Percentiles rank a stretch among this genome's conserved stretches.
phyloP scores from a whole-genome alignment of 2,329 filamentous ascomycete species.

The Tolypocladium endophyticum region DNA sequence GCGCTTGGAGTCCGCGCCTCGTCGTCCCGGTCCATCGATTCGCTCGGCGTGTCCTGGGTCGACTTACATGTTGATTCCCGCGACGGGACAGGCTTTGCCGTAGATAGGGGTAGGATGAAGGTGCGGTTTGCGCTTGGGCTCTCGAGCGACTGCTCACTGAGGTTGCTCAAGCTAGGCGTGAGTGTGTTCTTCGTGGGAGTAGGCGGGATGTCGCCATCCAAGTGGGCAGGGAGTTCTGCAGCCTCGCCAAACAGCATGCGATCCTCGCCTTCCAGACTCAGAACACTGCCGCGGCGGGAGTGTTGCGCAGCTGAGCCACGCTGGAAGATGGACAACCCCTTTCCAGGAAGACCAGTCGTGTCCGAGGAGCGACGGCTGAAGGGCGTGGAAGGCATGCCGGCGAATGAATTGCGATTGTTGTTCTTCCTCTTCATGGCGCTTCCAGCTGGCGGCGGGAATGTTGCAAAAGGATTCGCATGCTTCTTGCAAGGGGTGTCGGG shows the following conservation, averaged over 20 bases:
- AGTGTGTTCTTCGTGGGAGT: conserved; percentile 75
- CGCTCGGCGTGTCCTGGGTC: conserved; percentile 9
- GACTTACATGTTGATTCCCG: conserved; percentile 36
- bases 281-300: conserved; percentile 55
- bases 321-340: conserved; percentile 57
- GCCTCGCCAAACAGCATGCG: conserved; percentile 32
- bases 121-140: conserved; percentile 37
- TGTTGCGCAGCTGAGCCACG: conserved; percentile 36
- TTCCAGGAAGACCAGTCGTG: conserved; percentile 44
- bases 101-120: conserved; percentile 30
- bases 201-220: conserved; percentile 63
- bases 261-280: conserved; percentile 74
- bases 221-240: conserved; percentile 12
- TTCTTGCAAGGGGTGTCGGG: conserved; percentile 97
- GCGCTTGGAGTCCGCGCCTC: conserved; percentile 5
- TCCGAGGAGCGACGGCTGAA: conserved; percentile 50
- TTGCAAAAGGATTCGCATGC: conserved; percentile 57
- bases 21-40: conserved; percentile 5
- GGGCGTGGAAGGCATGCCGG: conserved; percentile 64
- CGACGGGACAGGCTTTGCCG: conserved; percentile 23
- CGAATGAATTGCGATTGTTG: conserved; percentile 60
- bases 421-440: conserved; percentile 54
- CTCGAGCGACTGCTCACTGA: conserved; percentile 29
- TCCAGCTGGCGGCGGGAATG: conserved; percentile 49
- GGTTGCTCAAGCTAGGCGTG: conserved; percentile 28